Evolutionary conservation across 2,329 filamentous ascomycete species (phyloP).

Genomic region (Colletotrichum liriopes): DNA sequence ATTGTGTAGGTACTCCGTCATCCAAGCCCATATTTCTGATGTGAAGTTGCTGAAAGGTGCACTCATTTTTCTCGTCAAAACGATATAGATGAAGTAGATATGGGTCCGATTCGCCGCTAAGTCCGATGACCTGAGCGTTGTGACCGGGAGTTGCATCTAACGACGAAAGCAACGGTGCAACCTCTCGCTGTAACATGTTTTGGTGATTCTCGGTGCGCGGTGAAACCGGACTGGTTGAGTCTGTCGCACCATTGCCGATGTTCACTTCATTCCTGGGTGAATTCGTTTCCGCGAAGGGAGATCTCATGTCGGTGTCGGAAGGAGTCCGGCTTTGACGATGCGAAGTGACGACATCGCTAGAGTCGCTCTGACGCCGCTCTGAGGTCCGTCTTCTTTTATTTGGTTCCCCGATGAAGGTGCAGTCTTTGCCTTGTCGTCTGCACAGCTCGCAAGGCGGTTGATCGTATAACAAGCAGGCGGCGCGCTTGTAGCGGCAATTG

Average conservation of each 20-base stretch:
- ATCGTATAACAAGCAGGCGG: conserved; percentile 25
- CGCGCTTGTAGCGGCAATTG: conserved; percentile 38
- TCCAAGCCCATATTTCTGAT: conserved; percentile 32
- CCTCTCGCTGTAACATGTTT: background rate
- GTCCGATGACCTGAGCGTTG: conserved; percentile 33
- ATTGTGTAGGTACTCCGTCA: conserved; percentile 27
- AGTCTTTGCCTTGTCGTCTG: conserved; percentile 27
- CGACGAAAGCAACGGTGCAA: background rate
- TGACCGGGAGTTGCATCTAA: conserved; percentile 21
- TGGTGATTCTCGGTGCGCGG: background rate
- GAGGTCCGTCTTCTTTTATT: conserved; percentile 28
- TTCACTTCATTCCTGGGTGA: conserved; percentile 13
- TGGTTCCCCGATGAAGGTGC: conserved; percentile 30
- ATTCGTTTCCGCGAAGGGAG: background rate
- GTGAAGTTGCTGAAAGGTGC: conserved; percentile 27
- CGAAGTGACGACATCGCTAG: conserved; percentile 1
- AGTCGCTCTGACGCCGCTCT: conserved; percentile 3
- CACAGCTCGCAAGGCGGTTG: conserved; percentile 33
- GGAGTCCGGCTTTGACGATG: background rate
- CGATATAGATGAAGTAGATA: conserved; percentile 28
- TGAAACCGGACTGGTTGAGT: background rate
- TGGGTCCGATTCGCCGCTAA: conserved; percentile 35
- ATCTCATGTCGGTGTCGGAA: background rate
- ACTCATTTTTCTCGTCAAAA: conserved; percentile 33
- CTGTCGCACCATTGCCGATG: background rate